Evolutionary conservation across 805 yeast genomes (phyloP).

Genomic region (Candida maris): DNA sequence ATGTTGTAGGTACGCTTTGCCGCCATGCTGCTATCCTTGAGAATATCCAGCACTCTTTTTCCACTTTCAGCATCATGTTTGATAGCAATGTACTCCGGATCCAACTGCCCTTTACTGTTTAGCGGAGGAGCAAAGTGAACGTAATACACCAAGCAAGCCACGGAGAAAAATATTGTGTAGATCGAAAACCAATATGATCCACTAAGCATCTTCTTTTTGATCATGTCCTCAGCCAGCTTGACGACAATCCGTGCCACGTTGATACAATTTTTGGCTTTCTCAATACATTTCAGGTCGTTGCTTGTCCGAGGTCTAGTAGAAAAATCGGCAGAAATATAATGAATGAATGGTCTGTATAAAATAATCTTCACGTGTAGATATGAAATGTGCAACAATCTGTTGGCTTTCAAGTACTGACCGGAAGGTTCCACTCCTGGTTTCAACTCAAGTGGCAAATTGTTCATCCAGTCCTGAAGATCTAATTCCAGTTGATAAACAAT

Average conservation of each 20-base stretch:
- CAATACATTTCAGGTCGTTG: constrained; percentile 57
- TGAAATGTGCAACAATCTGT: constrained; percentile 66
- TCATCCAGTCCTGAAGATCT: constrained; percentile 70
- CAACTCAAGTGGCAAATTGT: constrained; percentile 63
- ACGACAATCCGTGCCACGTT: constrained; percentile 81
- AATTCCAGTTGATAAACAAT: constrained; percentile 61
- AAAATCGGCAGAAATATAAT: constrained; percentile 63
- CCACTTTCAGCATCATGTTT: constrained; percentile 80
- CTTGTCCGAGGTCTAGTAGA: constrained; percentile 21
- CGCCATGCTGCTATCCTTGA: constrained; percentile 73
- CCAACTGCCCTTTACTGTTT: constrained; percentile 36
- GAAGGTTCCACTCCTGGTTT: constrained; percentile 71
- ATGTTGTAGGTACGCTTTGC: constrained; percentile 78
- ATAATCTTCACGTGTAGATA: constrained; percentile 76
- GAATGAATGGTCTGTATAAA: constrained; percentile 84
- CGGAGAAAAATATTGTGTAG: constrained; percentile 84
- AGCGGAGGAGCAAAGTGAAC: constrained; percentile 48
- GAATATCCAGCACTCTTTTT: constrained; percentile 61
- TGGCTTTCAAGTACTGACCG: constrained; percentile 63
- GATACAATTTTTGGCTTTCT: constrained; percentile 78
- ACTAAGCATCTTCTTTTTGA: constrained; percentile 61
- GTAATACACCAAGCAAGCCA: constrained; percentile 81
- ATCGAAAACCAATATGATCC: constrained; percentile 93
- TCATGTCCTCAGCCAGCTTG: constrained; percentile 75
- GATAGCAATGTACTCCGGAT: constrained; percentile 53